Evolutionary conservation across 192 early-diverging fungal species (phyloP).

Genomic region (Chytriomyces sp.): DNA sequence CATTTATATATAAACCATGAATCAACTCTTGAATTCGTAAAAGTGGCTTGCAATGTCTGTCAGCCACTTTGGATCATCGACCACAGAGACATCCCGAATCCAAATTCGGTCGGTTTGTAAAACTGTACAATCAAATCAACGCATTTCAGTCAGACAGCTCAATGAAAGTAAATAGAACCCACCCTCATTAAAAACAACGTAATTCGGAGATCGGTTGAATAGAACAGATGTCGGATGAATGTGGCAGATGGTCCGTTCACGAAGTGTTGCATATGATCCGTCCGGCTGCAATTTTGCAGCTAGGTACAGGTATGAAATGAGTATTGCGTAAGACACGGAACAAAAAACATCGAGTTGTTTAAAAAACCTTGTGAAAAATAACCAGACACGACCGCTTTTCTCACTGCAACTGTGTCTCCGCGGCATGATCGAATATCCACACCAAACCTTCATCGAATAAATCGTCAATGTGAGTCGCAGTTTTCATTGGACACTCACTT

Average conservation of each 20-base stretch:
- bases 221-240: slow-evolving; percentile 58
- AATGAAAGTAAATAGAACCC: background rate
- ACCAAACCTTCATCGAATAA: slow-evolving; percentile 36
- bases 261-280: slow-evolving; percentile 71
- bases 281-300: slow-evolving; percentile 71
- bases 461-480: slow-evolving; percentile 32
- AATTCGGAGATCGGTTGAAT: slow-evolving; percentile 53
- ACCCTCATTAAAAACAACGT: slow-evolving; percentile 61
- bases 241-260: slow-evolving; percentile 60
- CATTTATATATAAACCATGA: no score
- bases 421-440: slow-evolving; percentile 40
- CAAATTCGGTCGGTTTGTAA: slow-evolving; percentile 54
- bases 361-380: slow-evolving; percentile 70
- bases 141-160: background rate
- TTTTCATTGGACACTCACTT: slow-evolving; percentile 30
- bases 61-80: slow-evolving; percentile 57
- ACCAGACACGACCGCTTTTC: slow-evolving; percentile 73
- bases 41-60: slow-evolving; percentile 56
- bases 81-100: slow-evolving; percentile 53
- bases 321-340: background rate
- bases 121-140: slow-evolving; percentile 24
- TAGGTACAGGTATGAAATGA: background rate
- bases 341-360: background rate
- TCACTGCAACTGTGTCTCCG: slow-evolving; percentile 55
- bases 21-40: slow-evolving; percentile 39